Conservation (phyloP, 148 eudicot species). For the Spergularia bocconei region DNA sequence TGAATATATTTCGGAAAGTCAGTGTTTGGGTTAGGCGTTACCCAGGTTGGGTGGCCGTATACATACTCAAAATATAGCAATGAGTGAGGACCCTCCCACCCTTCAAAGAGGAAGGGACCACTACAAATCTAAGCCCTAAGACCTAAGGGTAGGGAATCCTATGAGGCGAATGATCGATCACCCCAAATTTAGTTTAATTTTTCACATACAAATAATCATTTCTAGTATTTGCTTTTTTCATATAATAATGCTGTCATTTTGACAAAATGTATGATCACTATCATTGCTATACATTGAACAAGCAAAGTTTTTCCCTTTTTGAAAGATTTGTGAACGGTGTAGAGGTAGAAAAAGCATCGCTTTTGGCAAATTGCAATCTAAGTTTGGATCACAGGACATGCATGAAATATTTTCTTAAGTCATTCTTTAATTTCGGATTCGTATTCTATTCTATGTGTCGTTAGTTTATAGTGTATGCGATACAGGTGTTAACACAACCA, state of each 20-base stretch:
- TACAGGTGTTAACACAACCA: too few species aligned
- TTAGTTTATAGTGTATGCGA: too few species aligned
- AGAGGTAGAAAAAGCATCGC: not conserved
- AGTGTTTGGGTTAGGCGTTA: not conserved
- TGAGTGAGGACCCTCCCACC: not conserved
- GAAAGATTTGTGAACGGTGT: not conserved
- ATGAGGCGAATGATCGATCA: conserved; percentile 22
- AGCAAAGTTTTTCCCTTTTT: not conserved
- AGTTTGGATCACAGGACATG: too few species aligned
- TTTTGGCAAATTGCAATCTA: too few species aligned
- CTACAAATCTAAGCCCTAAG: conserved; percentile 16
- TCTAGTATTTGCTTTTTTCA: conserved; percentile 11
- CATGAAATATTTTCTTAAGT: too few species aligned
- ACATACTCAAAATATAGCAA: conserved; percentile 1
- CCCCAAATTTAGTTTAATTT: not conserved
- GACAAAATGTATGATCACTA: conserved; percentile 23
- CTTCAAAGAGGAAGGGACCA: conserved; percentile 20
- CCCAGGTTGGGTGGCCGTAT: conserved; percentile 1
- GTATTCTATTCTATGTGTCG: too few species aligned
- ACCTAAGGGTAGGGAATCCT: conserved; percentile 23
- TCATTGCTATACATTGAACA: conserved; percentile 29
- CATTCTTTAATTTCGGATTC: too few species aligned
- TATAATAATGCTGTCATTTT: conserved; percentile 29
- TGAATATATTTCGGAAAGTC: not conserved
- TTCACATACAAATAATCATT: conserved; percentile 13